Evolutionary conservation across 148 eudicot species (phyloP).

Genomic region (Persicaria maculosa): DNA sequence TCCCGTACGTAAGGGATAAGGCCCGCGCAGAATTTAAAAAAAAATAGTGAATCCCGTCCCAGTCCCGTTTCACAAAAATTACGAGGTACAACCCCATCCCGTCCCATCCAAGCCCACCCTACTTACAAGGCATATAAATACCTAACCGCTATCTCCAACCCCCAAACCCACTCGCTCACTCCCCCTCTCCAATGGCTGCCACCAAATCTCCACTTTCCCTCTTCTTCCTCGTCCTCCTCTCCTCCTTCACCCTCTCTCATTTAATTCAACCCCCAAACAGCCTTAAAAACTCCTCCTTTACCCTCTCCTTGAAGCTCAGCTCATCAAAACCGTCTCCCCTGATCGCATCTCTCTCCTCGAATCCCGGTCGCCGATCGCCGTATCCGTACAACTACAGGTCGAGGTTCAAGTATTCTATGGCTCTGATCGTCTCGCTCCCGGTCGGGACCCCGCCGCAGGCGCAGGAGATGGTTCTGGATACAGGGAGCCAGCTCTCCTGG

Average conservation of each 20-base stretch:
- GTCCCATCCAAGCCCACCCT: not conserved
- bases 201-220: not conserved
- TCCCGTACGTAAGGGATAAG: no score
- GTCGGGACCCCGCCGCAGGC: conserved; percentile 11
- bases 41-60: no score
- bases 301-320: not conserved
- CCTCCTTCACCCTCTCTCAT: not conserved
- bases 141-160: not conserved
- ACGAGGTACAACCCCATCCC: not conserved
- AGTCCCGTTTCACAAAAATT: not conserved
- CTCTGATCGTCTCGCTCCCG: conserved; percentile 6
- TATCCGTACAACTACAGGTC: conserved; percentile 6
- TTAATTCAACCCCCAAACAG: no score
- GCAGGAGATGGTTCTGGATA: conserved; percentile 1
- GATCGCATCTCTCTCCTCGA: no score
- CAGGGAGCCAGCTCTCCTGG: conserved; percentile 10
- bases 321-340: not conserved
- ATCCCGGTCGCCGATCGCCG: not conserved
- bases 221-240: not conserved
- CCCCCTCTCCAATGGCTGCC: not conserved
- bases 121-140: not conserved
- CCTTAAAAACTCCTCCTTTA: not conserved
- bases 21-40: no score
- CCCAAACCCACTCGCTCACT: not conserved
- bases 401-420: conserved; percentile 6